Conservation (phyloP, 352 stramenopile species). For the Phytophthora chlamydospora region DNA sequence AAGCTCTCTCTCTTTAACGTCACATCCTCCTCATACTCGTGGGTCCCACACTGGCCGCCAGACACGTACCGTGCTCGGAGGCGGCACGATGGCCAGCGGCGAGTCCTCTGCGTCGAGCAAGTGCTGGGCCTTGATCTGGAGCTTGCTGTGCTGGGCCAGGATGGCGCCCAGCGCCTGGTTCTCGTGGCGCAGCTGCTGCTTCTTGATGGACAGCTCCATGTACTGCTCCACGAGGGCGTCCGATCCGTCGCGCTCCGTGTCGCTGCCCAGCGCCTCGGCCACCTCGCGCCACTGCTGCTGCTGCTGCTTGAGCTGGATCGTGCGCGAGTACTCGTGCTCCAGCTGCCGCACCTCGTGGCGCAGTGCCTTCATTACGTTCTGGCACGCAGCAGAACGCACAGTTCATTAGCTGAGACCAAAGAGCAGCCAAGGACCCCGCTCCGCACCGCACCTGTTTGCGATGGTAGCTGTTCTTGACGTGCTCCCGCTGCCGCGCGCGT, state of each 20-base stretch:
- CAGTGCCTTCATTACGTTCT: conserved; percentile 48
- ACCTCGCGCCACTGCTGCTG: conserved; percentile 26
- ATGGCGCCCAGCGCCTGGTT: conserved; percentile 56
- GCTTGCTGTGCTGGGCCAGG: conserved; percentile 45
- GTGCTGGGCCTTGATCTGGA: conserved; percentile 46
- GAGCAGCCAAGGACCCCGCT: background rate
- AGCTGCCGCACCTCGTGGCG: conserved; percentile 39
- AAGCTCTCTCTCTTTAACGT: conserved; percentile 4
- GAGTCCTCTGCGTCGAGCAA: conserved; percentile 42
- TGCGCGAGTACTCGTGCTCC: conserved; percentile 43
- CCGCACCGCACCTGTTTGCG: conserved; percentile 32
- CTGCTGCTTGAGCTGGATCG: conserved; percentile 26
- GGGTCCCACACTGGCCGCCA: conserved; percentile 15
- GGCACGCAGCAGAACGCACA: background rate
- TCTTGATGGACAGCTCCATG: conserved; percentile 51
- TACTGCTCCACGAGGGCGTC: conserved; percentile 49
- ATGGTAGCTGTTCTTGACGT: conserved; percentile 61
- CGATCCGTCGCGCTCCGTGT: conserved; percentile 20
- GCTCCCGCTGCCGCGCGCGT: conserved; percentile 63
- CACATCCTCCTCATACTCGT: conserved; percentile 7
- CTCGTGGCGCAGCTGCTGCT: conserved; percentile 55
- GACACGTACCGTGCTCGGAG: conserved; percentile 24
- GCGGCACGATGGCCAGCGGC: conserved; percentile 9
- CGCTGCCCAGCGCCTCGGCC: conserved; percentile 6
- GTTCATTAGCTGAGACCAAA: conserved; percentile 13